Conservation (phyloP, 1,139 yeast genomes). For the Lodderomyces margitis region DNA sequence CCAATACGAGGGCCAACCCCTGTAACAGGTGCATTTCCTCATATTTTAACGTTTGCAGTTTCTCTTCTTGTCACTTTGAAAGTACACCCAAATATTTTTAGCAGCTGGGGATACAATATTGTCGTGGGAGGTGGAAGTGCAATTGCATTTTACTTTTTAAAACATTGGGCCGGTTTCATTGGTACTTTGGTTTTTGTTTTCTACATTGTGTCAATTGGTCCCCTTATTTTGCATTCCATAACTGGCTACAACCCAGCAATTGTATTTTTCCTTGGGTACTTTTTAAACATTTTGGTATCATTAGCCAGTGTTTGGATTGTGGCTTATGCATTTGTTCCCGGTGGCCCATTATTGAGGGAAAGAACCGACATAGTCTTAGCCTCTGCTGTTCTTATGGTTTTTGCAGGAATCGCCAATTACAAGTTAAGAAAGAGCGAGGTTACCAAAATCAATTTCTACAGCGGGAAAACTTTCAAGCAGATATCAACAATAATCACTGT, state of each 20-base stretch:
- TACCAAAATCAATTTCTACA: conserved; percentile 20
- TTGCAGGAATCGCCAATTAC: conserved; percentile 36
- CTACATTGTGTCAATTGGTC: conserved; percentile 63
- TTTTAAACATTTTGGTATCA: conserved; percentile 54
- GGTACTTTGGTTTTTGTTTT: conserved; percentile 71
- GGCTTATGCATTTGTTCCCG: conserved; percentile 97
- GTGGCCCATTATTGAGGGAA: conserved; percentile 84
- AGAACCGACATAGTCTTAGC: conserved; percentile 74
- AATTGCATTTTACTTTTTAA: conserved; percentile 44
- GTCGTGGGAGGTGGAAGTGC: conserved; percentile 53
- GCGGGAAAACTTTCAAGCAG: conserved; percentile 25
- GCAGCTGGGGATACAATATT: conserved; percentile 27
- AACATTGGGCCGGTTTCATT: conserved; percentile 79
- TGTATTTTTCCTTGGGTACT: conserved; percentile 56
- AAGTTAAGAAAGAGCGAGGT: conserved; percentile 22
- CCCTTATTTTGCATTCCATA: conserved; percentile 58
- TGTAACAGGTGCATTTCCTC: conserved; percentile 79
- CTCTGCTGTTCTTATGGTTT: conserved; percentile 43
- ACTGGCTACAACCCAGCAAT: conserved; percentile 59
- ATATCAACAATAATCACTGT: conserved; percentile 26
- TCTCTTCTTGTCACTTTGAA: conserved; percentile 47
- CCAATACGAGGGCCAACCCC: conserved; percentile 87
- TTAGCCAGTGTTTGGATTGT: conserved; percentile 95
- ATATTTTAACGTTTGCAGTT: conserved; percentile 55
- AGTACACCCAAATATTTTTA: conserved; percentile 23